Percentiles rank a stretch among this genome's conserved stretches.
Evolutionary conservation across 192 early-diverging fungal genomes (phyloP).

Genomic region (Rhizophlyctis rosea): DNA sequence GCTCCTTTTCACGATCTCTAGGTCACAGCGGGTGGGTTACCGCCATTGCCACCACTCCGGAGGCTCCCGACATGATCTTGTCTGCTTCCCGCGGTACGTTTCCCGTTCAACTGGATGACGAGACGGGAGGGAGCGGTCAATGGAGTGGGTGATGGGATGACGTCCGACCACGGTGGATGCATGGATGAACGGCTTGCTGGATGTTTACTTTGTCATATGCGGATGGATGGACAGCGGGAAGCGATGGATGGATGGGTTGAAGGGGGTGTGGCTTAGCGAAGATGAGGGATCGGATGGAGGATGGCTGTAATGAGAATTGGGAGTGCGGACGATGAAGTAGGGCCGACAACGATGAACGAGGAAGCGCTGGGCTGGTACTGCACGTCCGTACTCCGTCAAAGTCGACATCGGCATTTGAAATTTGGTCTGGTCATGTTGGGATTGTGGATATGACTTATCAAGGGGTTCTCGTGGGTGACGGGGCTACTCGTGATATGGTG

Average conservation of each 20-base stretch:
- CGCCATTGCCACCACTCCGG: constrained; percentile 94
- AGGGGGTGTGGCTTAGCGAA: too few relatives aligned
- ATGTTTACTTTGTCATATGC: neutral
- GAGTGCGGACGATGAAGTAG: neutral
- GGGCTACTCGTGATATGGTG: too few relatives aligned
- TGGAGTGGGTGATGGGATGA: constrained; percentile 3
- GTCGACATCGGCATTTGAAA: too few relatives aligned
- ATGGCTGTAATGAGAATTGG: neutral
- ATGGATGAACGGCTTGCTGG: constrained; percentile 1
- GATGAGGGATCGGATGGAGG: neutral
- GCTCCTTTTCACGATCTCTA: constrained; percentile 10
- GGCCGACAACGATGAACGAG: neutral
- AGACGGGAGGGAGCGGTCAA: neutral
- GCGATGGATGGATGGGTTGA: constrained; percentile 26
- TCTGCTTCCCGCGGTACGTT: constrained; percentile 91
- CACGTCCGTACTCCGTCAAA: too few relatives aligned
- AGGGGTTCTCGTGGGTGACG: too few relatives aligned
- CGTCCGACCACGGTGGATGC: constrained; percentile 9
- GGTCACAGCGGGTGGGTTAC: constrained; percentile 92
- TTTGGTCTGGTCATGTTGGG: too few relatives aligned
- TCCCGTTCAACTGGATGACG: too few relatives aligned
- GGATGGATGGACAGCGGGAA: constrained; percentile 13
- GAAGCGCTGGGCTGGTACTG: neutral
- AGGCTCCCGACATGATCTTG: constrained; percentile 95
- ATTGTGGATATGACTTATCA: too few relatives aligned